Conservation (phyloP, 495 filamentous ascomycete species). For the Podospora appendiculata region DNA sequence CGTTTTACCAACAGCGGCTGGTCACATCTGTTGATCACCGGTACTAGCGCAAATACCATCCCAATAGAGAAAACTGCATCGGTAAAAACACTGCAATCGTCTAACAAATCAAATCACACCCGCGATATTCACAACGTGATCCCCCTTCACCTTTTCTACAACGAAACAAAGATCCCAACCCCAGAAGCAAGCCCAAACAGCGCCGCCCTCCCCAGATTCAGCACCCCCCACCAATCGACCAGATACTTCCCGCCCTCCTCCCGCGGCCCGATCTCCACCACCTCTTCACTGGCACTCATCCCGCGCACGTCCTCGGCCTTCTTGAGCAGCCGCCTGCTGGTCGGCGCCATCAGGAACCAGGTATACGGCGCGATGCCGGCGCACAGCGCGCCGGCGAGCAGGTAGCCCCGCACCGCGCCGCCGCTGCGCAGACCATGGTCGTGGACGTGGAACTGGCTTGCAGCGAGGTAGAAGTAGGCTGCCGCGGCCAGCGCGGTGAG, state of each 20-base stretch:
- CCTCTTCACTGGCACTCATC: background rate
- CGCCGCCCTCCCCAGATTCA: constrained; percentile 41
- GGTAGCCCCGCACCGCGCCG: constrained; percentile 26
- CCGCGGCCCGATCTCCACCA: constrained; percentile 1
- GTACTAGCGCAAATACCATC: no score
- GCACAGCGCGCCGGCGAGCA: constrained; percentile 31
- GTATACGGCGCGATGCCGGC: constrained; percentile 45
- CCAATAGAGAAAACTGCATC: no score
- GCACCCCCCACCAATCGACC: constrained; percentile 47
- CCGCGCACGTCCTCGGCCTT: constrained; percentile 24
- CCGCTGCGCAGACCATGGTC: background rate
- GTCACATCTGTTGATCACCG: no score
- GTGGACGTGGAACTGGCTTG: background rate
- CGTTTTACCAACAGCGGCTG: no score
- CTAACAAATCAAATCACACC: no score
- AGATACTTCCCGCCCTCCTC: constrained; percentile 31
- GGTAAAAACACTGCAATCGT: no score
- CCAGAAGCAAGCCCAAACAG: constrained; percentile 15
- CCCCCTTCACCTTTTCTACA: background rate
- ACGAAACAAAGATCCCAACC: constrained; percentile 10
- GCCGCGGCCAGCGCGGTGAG: constrained; percentile 22
- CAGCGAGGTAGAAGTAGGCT: constrained; percentile 38
- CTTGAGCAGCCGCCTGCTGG: constrained; percentile 33
- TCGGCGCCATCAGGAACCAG: constrained; percentile 30
- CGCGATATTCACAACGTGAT: no score